Evolutionary conservation across 805 yeast species (phyloP), one percentile per base, ranked within the genome.

Genomic region (Suhomyces faveliae): DNA sequence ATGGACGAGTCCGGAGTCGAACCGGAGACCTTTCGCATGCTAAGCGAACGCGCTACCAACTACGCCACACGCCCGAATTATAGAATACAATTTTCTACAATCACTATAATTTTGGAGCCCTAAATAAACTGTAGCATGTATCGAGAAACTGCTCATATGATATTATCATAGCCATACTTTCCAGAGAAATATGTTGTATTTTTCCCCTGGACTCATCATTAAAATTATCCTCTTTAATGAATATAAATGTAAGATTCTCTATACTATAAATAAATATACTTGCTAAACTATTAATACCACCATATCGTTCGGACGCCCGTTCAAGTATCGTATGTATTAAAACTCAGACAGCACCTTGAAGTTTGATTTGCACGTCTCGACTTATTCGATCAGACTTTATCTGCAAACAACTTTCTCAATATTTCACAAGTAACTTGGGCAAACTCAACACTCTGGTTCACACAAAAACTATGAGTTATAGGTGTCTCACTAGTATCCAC

Each of bases 11-110:
- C 80, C 79, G 85, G 85, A 80, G 76, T 80, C 82, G 85, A 80
- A 79, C 84, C 84, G 80, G 80, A 79, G 85, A 81, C 86, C 85
- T 81, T 79, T 79, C 83, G 79, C 85, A 80, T 80, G 85, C 85
- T 79, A 81, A 80, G 85, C 80, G 83, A 79, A 79, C 85, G 85
- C 85, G 85, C 85, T 81, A 81, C 86, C 85, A 80, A 81, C 86
- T 81, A 78, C 86, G 85, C 86, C 87, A 81, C 85, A 81, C 83
- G 85, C 86, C 85, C 85, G 1, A 27, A 6, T 27, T 27, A n/a
- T 27, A 5, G 3, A 12, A 5, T 1, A 12, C 2, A 5, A 5
- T 13, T 2, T 1, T 15, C 20, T 15, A 8, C 8, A 25, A 25
- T n/a, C n/a, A n/a, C n/a, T n/a, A n/a, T n/a, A n/a, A n/a, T n/a